Base-by-base conservation (phyloP, 2,329 filamentous ascomycete genomes). In the Aureobasidium pullulans region DNA sequence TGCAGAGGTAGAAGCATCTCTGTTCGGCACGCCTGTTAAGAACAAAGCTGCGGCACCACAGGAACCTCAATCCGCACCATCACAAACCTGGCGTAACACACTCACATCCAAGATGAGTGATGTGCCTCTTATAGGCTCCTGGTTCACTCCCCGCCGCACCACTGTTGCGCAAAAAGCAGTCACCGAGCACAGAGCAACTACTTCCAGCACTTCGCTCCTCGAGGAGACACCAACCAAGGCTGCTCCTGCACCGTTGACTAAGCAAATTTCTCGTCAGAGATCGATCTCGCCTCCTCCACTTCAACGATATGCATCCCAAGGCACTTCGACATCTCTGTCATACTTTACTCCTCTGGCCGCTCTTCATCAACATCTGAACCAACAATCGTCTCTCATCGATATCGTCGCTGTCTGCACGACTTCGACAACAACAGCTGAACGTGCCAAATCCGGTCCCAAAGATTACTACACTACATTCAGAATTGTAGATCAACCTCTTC, bases 311-410 rank as follows among this genome's bases (percentile, higher is more conserved):
- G 49, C 46, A 37, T 63, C 62, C 6, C 57, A 60, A 59, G 77
- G 76, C 46, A 66, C 75, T 39, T 68, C 67, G 1, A 78, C 77
- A 0, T 64, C 70, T 0, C 63, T 74, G n/a, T 69, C 72, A 5
- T 80, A 79, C 68, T 79, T 77, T 67, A 74, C 72, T 0, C 73
- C 76, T 0, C 70, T 80, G 0, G 67, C 72, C 43, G 68, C 72
- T 37, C 68, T 79, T 2, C 46, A 66, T 11, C 70, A 68, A 15
- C 63, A 68, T 40, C 67, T 79, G 46, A 78, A 79, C 62, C 69
- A 74, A 43, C 67, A 71, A 3, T 61, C 67, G 3, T 61, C 64
- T 10, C 69, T 68, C 34, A 69, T 78, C 5, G 77, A 80, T 62
- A 46, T 78, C 47, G 69, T 80, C 47, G 77, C 75, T 5, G 69